Evolutionary conservation across 148 eudicot genomes (phyloP), one percentile per base, ranked within the genome.

Genomic region (Pharnaceum exiguum): DNA sequence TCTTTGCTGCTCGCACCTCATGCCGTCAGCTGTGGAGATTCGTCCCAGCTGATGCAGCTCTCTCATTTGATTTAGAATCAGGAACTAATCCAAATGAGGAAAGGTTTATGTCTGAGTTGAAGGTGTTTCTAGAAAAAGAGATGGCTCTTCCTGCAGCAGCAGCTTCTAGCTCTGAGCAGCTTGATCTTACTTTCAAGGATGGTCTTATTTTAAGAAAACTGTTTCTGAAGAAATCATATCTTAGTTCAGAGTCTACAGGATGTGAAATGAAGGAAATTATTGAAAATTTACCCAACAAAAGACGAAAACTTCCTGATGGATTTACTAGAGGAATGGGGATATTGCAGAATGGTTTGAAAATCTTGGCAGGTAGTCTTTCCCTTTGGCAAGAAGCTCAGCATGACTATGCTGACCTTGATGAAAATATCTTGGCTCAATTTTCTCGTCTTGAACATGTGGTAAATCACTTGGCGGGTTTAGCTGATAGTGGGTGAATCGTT

Each of bases 11-110:
- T 33, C 94, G 85, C 10, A 91, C 94, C 59, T 53, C 77, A 16
- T 91, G 98, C 72, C 65, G 56, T 53, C 76, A 88, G 57, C 77
- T 91, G 25, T 91, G 98, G 98, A 88, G 86, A 68, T 91, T 85
- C 63, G 80, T 91, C 26, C 98, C 98, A 6, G 57, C 69, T 36
- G 81, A 85, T 69, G 96, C 98, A 17, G 94, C 96, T 63, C 81
- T 91, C 49, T 88, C 98, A 15, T 91, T 77, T 75, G 94, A 88
- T 62, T 30, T 74, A 19, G 86, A 73, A 53, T 67, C 81, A 0
- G 96, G 94, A 52, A 65, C 62, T 11, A 73, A 66, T 42, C 63
- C 75, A 51, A 71, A 77, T 46, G 85, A 63, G 54, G 96, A 83
- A 38, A 75, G 88, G 32, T 91, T 91, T 62, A 79, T 91, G 89